Conservation (phyloP, 2,329 filamentous ascomycete species). For the Camillea tinctor region DNA sequence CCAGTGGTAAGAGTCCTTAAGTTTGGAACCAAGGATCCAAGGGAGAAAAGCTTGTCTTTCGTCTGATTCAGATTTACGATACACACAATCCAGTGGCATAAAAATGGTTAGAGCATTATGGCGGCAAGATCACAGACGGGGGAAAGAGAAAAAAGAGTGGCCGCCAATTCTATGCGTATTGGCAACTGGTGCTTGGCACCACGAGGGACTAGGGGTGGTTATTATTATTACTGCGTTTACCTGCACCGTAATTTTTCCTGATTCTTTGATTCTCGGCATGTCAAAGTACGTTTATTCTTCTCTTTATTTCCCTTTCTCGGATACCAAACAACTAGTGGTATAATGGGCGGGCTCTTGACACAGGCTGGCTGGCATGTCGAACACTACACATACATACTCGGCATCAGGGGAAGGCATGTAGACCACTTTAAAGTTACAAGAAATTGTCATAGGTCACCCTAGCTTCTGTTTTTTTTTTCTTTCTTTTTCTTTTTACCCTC, state of each 20-base stretch:
- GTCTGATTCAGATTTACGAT: neutral
- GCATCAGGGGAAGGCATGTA: neutral
- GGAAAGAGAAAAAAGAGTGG: neutral
- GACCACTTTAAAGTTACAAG: slow-evolving; percentile 5
- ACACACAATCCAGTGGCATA: neutral
- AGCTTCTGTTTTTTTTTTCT: neutral
- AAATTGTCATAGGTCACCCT: slow-evolving; percentile 15
- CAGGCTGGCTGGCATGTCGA: slow-evolving; percentile 1
- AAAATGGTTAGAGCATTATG: neutral
- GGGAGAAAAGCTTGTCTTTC: neutral
- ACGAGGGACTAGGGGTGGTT: neutral
- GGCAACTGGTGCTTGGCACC: neutral
- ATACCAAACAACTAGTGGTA: neutral
- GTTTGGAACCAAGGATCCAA: neutral
- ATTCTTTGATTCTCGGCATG: neutral
- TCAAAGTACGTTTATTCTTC: neutral
- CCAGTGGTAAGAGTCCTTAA: neutral
- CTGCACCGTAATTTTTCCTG: neutral
- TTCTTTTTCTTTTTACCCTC: neutral
- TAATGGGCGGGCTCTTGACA: neutral
- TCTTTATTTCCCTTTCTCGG: neutral
- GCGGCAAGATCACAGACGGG: neutral
- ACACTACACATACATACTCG: neutral
- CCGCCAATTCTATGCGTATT: neutral
- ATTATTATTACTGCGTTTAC: neutral